Evolutionary conservation across 2,329 filamentous ascomycete genomes (phyloP).

Genomic region (Piedraia hortae): DNA sequence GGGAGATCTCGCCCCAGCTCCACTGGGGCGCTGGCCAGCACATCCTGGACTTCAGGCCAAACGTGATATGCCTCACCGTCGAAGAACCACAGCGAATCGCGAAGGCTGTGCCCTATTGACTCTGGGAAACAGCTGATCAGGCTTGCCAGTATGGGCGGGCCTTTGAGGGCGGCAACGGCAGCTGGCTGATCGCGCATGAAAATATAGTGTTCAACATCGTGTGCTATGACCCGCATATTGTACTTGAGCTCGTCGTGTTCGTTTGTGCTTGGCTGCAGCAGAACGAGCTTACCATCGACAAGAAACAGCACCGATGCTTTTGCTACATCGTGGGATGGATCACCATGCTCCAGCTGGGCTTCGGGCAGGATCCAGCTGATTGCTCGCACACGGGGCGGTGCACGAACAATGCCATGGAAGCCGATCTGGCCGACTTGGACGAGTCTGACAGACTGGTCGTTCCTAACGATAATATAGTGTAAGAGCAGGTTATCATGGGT

Average conservation of each 20-base stretch:
- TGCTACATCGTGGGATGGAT: constrained; percentile 84
- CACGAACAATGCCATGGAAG: constrained; percentile 84
- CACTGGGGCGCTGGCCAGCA: constrained; percentile 41
- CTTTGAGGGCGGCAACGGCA: constrained; percentile 5
- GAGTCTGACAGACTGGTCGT: constrained; percentile 37
- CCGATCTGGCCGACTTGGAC: constrained; percentile 94
- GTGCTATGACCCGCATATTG: constrained; percentile 88
- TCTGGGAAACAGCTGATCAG: too few species aligned
- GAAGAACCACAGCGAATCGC: constrained; percentile 84
- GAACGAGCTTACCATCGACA: constrained; percentile 87
- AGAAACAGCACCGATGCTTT: constrained; percentile 82
- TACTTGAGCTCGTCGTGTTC: constrained; percentile 74
- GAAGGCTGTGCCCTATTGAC: constrained; percentile 32
- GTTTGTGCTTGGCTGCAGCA: constrained; percentile 65
- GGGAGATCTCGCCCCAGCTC: constrained; percentile 44
- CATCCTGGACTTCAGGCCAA: constrained; percentile 71
- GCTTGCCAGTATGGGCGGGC: constrained; percentile 4
- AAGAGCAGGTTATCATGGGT: constrained; percentile 91
- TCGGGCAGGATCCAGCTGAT: constrained; percentile 92
- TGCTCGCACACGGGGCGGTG: constrained; percentile 70
- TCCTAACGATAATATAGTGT: constrained; percentile 65
- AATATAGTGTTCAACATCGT: constrained; percentile 86
- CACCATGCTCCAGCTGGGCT: constrained; percentile 64
- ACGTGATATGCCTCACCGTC: constrained; percentile 63
- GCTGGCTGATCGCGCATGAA: constrained; percentile 56